Base-by-base conservation (phyloP, 108 stramenopile genomes). In the Stephanodiscus triporus region DNA sequence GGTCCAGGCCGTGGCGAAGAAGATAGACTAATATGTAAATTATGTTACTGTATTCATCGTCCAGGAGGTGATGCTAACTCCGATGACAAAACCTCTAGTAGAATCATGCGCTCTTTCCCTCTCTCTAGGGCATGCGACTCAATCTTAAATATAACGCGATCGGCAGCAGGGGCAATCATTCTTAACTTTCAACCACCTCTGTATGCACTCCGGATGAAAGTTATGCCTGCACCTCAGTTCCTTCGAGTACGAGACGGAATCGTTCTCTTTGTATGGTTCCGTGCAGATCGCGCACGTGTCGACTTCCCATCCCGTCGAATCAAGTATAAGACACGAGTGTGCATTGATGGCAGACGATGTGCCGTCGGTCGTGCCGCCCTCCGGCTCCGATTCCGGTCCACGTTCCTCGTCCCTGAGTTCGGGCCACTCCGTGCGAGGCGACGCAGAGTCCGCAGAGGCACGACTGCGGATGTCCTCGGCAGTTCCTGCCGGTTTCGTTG, bases 1-100 rank as follows among this genome's bases (percentile, higher is more conserved):
- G 17, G 91, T 88, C 1, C 62, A 84, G 61, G 88, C 79, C 4
- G 88, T 95, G 55, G 87, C 91, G 60, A 92, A 95, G 67, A 95
- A 95, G 76, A 84, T 87, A 34, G 93, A 94, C 77, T 94, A 78
- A 73, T 45, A 6, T 6, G 4, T 6, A 4, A 6, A 40, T 8
- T 8, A 34, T 34, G 4, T 34, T 34, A 34, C 32, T 34, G 32
- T 4, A 34, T 34, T 34, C 32, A 34, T 34, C 32, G 32, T 34
- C 32, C 32, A 34, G 32, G 32, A 34, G 2, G 32, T 34, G 32
- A 34, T 34, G 32, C 4, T 2, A 34, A 4, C 32, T 34, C 32
- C 32, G 32, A 34, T 34, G 32, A 2, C 32, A 5, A 34, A 34
- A 34, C 32, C n/a, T n/a, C n/a, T n/a, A n/a, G n/a, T n/a, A n/a